Conservation (phyloP, 768 basidiomycete species). For the Boletus sp. region DNA sequence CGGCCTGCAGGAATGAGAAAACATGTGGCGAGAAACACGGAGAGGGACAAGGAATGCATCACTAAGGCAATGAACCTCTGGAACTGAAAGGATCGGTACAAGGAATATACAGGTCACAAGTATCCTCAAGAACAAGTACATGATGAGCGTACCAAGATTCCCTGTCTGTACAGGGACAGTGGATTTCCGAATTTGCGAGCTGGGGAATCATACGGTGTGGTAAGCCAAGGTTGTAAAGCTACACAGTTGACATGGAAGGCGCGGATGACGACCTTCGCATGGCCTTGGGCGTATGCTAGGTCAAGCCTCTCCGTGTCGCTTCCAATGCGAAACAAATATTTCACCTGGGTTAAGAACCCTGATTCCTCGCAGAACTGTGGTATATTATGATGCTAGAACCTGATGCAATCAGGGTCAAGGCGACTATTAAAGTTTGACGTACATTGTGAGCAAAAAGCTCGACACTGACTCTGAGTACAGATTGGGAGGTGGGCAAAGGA, state of each 20-base stretch:
- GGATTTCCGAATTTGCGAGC: background rate
- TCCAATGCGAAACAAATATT: background rate
- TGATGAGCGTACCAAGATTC: constrained; percentile 2
- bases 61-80: background rate
- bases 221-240: constrained; percentile 3
- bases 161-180: background rate
- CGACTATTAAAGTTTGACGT: background rate
- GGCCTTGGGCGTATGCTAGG: background rate
- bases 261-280: background rate
- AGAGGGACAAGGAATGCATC: constrained; percentile 11
- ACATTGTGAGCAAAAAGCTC: background rate
- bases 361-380: background rate
- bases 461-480: background rate
- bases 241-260: background rate
- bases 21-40: constrained; percentile 10
- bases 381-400: background rate
- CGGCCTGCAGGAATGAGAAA: constrained; percentile 11
- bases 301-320: background rate
- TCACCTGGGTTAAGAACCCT: constrained; percentile 8
- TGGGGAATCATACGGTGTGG: background rate
- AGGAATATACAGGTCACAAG: background rate
- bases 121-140: background rate
- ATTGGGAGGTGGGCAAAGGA: constrained; percentile 2
- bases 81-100: background rate
- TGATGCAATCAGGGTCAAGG: background rate